Evolutionary conservation across 306 rosid genomes (phyloP), one percentile per base, ranked within the genome.

Genomic region (Cicer cuneatum): DNA sequence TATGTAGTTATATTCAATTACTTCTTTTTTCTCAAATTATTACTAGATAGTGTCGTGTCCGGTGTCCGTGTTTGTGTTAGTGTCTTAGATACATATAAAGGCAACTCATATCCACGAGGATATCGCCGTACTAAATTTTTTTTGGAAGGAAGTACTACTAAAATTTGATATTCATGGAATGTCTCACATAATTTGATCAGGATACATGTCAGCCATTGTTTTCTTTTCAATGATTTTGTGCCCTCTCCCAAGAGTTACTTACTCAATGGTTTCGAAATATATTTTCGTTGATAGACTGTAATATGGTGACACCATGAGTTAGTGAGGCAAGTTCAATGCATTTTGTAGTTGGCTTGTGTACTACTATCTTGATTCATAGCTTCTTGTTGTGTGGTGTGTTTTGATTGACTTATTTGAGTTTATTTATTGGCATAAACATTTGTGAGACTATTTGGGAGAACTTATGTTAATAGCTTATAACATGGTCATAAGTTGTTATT

Each of bases 141-240:
- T 24, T 24, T 24, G 33, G 4, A 24, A 24, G 33, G 3, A 21
- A 56, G 12, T 8, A 68, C 69, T 39, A 49, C 71, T 63, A 11
- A 58, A 58, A 51, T 61, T 77, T 49, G 37, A n/a, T 58, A 37
- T 47, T 62, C 39, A 16, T 41, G 57, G 59, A 57, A 5, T n/a
- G 59, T 52, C 59, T 18, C 5, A 41, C 66, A 62, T 71, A 5
- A 51, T 76, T 58, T 69, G 61, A 46, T 29, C 52, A 69, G 7
- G 65, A 58, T 60, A 37, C 10, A 59, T 69, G 35, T 46, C 51
- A 68, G 15, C 48, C 63, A 14, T 46, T 47, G 33, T 21, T 64
- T 40, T 5, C 41, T 77, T 43, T 54, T 8, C 52, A 15, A 49
- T 68, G 40, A 16, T 68, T 12, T 13, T 35, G 41, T 33, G 41